Evolutionary conservation across 495 filamentous ascomycete genomes (phyloP).

Genomic region (Penicillium waksmanii): DNA sequence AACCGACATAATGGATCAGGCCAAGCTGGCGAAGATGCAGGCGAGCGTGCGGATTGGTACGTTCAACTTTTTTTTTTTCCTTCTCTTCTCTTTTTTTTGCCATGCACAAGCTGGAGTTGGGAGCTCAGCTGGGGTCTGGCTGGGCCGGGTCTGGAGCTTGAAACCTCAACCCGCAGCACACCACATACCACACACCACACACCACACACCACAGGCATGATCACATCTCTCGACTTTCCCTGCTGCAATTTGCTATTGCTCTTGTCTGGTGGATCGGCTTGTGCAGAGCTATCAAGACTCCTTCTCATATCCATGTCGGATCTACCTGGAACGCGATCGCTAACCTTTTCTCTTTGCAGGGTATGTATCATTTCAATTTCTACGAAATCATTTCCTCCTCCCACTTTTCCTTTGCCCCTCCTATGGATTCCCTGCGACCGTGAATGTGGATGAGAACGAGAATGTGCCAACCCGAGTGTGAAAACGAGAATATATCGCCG

Average conservation of each 20-base stretch:
- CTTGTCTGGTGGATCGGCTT: no score
- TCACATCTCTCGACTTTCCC: no score
- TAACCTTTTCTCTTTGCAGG: slow-evolving; percentile 25
- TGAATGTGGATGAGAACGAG: no score
- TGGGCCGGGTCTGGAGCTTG: background rate
- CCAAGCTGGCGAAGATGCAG: slow-evolving; percentile 61
- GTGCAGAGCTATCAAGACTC: no score
- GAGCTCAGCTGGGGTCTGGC: background rate
- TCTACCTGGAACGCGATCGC: background rate
- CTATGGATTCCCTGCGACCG: background rate
- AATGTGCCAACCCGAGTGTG: no score
- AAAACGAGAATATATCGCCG: no score
- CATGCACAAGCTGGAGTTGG: slow-evolving; percentile 1
- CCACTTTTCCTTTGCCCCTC: slow-evolving; percentile 4
- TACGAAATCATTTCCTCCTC: background rate
- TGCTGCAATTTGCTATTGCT: no score
- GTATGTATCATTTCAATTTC: slow-evolving; percentile 31
- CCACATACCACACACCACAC: no score
- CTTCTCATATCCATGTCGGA: background rate
- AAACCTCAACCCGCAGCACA: background rate
- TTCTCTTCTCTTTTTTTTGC: slow-evolving; percentile 9
- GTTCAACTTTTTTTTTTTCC: slow-evolving; percentile 27
- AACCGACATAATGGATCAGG: slow-evolving; percentile 57
- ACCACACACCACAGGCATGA: no score
- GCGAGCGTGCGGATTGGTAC: slow-evolving; percentile 60